Conservation (phyloP, 2,329 filamentous ascomycete genomes). For the Cylindrodendrum hubeiense region DNA sequence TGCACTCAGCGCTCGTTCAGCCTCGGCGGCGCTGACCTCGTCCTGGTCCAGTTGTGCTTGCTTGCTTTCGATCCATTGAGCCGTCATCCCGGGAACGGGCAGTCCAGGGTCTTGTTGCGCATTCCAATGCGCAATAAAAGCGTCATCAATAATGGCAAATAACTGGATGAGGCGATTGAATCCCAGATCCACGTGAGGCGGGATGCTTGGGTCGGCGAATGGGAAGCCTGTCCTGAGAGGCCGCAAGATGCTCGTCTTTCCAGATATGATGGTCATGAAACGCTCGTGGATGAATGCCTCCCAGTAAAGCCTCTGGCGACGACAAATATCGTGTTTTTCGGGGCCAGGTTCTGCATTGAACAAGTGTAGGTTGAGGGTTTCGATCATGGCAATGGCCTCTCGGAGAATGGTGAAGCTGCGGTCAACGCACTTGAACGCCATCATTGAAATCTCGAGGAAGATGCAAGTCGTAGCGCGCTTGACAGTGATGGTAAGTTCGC, state of each 20-base stretch:
- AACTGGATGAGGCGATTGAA: slow-evolving; percentile 54
- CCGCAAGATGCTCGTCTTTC: slow-evolving; percentile 53
- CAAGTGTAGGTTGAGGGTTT: slow-evolving; percentile 36
- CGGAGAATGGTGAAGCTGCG: slow-evolving; percentile 64
- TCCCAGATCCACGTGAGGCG: slow-evolving; percentile 51
- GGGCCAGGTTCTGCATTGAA: slow-evolving; percentile 23
- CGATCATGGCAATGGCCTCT: slow-evolving; percentile 57
- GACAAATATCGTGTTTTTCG: slow-evolving; percentile 31
- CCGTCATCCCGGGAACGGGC: slow-evolving; percentile 42
- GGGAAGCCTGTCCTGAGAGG: slow-evolving; percentile 49
- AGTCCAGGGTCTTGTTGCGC: slow-evolving; percentile 45
- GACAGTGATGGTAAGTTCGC: slow-evolving; percentile 57
- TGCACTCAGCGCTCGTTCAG: slow-evolving; percentile 41
- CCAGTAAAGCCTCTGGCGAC: slow-evolving; percentile 64
- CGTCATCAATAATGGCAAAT: slow-evolving; percentile 54
- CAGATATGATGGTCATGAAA: slow-evolving; percentile 65
- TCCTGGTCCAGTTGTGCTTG: slow-evolving; percentile 55
- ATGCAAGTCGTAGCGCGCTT: slow-evolving; percentile 63
- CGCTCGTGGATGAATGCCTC: slow-evolving; percentile 68
- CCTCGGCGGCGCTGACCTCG: slow-evolving; percentile 48
- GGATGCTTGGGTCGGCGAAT: slow-evolving; percentile 48
- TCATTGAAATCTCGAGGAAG: slow-evolving; percentile 65
- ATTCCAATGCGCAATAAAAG: slow-evolving; percentile 53
- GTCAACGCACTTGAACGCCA: slow-evolving; percentile 61
- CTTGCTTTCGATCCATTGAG: slow-evolving; percentile 56